Evolutionary conservation across 345 rosid species (phyloP).

Genomic region (Cochlearia excelsa): DNA sequence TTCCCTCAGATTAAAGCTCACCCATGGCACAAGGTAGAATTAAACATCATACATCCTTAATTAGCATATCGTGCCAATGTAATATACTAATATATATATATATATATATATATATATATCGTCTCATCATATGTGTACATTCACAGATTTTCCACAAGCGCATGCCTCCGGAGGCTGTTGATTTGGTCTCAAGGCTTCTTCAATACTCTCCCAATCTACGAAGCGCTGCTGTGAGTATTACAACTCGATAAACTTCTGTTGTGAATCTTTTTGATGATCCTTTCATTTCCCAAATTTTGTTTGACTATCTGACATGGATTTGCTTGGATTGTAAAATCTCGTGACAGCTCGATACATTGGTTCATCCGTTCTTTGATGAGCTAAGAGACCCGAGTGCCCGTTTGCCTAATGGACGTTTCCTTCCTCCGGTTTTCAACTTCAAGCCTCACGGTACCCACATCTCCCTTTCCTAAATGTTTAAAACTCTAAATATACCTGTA

Average conservation of each 20-base stretch:
- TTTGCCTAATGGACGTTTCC: conserved; percentile 82
- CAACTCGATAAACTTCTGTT: conserved; percentile 13
- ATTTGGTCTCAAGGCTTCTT: conserved; percentile 88
- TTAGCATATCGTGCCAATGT: background rate
- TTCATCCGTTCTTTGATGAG: conserved; percentile 95
- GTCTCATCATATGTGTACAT: conserved; percentile 3
- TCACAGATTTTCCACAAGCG: conserved; percentile 85
- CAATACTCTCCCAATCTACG: conserved; percentile 95
- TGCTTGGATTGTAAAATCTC: conserved; percentile 9
- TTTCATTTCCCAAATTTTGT: background rate
- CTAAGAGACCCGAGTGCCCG: conserved; percentile 72
- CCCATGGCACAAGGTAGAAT: conserved; percentile 94
- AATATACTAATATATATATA: background rate
- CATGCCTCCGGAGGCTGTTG: conserved; percentile 98
- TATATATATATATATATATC: no score
- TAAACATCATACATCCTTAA: conserved; percentile 1
- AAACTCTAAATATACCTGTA: background rate
- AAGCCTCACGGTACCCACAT: conserved; percentile 65
- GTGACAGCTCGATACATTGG: conserved; percentile 73
- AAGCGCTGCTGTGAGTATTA: conserved; percentile 73
- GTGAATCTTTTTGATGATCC: background rate
- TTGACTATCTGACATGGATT: conserved; percentile 7
- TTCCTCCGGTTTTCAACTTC: conserved; percentile 86
- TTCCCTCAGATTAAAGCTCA: conserved; percentile 99
- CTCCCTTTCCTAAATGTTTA: background rate